A percentile compares a stretch with the other conserved stretches of the same genome.
Conservation (phyloP, 306 rosid species). For the Begonia masoniana region DNA sequence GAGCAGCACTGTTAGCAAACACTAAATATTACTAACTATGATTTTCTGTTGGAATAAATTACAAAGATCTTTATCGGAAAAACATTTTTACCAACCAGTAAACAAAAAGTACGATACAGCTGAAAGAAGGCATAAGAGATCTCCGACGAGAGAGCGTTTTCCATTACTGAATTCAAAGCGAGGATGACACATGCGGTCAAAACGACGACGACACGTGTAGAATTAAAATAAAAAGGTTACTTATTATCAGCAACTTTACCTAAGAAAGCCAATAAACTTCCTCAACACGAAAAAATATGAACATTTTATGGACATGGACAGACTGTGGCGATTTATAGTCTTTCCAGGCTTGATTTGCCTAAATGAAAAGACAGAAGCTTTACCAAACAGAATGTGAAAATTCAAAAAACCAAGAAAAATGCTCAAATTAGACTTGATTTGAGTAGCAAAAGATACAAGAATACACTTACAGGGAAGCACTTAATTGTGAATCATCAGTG, state of each 20-base stretch:
- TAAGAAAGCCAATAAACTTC: no score
- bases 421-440: no score
- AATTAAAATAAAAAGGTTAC: conserved; percentile 3
- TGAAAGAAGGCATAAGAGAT: conserved; percentile 85
- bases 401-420: no score
- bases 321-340: no score
- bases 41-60: neutral
- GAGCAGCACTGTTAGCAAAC: conserved; percentile 55
- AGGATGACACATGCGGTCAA: no score
- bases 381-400: no score
- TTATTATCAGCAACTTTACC: neutral
- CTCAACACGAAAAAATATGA: no score
- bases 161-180: conserved; percentile 56
- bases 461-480: conserved; percentile 37
- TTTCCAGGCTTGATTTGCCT: no score
- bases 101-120: conserved; percentile 83
- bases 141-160: conserved; percentile 66
- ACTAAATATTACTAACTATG: neutral
- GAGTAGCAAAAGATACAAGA: no score
- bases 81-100: conserved; percentile 47
- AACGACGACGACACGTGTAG: conserved; percentile 2
- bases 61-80: neutral
- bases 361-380: no score
- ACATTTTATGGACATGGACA: no score
- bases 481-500: conserved; percentile 45